phyloP scores from a whole-genome alignment of 2,329 filamentous ascomycete genomes.

The Colletotrichum theobromicola region DNA sequence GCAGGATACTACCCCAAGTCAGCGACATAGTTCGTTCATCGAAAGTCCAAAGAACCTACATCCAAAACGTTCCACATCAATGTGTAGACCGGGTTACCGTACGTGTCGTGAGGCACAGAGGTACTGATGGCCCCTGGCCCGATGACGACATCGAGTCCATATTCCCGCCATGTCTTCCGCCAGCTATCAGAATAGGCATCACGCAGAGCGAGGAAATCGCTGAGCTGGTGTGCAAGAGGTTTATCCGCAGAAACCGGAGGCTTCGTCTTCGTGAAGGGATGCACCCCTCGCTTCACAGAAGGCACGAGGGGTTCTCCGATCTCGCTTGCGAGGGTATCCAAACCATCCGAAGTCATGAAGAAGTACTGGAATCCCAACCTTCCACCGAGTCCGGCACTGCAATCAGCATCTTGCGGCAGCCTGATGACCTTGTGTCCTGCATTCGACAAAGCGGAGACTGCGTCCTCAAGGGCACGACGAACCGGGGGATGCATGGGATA shows the following conservation, averaged over 20 bases:
- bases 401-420: conserved; percentile 31
- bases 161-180: conserved; percentile 43
- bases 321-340: conserved; percentile 32
- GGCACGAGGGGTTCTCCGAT: conserved; percentile 48
- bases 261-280: conserved; percentile 26
- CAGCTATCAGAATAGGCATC: conserved; percentile 39
- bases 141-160: conserved; percentile 56
- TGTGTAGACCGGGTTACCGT: conserved; percentile 50
- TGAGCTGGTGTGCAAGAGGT: conserved; percentile 41
- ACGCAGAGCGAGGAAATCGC: conserved; percentile 42
- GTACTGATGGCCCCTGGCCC: conserved; percentile 53
- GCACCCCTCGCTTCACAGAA: conserved; percentile 33
- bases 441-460: conserved; percentile 38
- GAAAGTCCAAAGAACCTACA: conserved; percentile 36
- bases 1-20: conserved; percentile 47
- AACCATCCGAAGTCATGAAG: conserved; percentile 33
- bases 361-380: conserved; percentile 47
- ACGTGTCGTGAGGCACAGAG: conserved; percentile 57
- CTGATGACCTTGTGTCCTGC: conserved; percentile 51
- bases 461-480: conserved; percentile 45
- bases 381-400: conserved; percentile 32
- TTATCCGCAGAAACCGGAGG: conserved; percentile 32
- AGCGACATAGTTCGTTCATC: neutral
- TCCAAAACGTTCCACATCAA: conserved; percentile 57
- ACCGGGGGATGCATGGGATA: conserved; percentile 58